Base-by-base conservation (phyloP, 2,329 filamentous ascomycete genomes). In the Fusarium sp. region DNA sequence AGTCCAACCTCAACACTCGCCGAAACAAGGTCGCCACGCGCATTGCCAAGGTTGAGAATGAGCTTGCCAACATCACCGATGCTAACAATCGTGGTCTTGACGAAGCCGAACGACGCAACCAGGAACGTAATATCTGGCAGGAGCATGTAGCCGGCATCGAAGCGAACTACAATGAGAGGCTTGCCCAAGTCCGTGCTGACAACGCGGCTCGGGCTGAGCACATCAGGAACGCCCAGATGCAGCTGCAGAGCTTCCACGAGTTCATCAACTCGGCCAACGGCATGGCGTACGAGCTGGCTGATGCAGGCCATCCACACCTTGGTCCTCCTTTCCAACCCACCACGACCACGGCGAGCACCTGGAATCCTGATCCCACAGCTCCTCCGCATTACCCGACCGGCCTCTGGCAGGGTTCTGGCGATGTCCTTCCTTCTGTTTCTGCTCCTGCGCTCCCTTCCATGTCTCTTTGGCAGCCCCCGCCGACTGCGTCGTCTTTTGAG, bases 11-110 rank as follows among this genome's bases (percentile, higher is more conserved):
- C 33, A 88, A 91, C 77, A 89, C 90, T 65, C 93, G 93, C 81
- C 88, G 89, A 58, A 93, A 94, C 83, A 93, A 93, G 83, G 91
- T 94, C 46, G 89, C 90, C 64, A 87, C 89, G 29, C 91, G 93
- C 59, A 92, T 93, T 75, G 87, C 88, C 78, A 94, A 94, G 84
- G 90, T 94, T 27, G 91, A 92, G 73, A 91, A 90, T 73, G 93
- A 95, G 81, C 88, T 93, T 74, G 90, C 91, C 64, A 91, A 91
- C 75, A 91, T 95, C 75, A 87, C 88, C 27, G 90, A 92, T 75
- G 92, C 92, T 75, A 93, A 93, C 79, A 87, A 86, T 59, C 87
- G 91, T 57, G 90, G 90, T 1, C 84, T 91, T 22, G 88, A 91
- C 71, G 91, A 92, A 79, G 91, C 90, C 63, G 90, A 91, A 74